A percentile compares a stretch with the other conserved stretches of the same genome.
phyloP scores from a whole-genome alignment of 441 rosid genomes.

The Corymbia calophylla region DNA sequence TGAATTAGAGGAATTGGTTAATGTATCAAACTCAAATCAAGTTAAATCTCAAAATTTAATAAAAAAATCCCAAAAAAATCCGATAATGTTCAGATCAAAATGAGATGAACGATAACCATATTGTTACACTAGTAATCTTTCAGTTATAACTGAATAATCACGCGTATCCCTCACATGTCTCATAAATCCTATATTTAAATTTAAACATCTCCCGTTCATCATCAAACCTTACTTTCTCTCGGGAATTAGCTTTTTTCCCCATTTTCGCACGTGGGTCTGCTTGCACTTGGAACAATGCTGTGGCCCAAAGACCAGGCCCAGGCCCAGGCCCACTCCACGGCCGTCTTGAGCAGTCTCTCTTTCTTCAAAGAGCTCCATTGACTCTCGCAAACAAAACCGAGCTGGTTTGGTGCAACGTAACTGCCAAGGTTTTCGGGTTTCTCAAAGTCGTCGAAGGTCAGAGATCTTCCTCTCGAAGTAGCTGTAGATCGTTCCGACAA shows the following conservation, averaged over 20 bases:
- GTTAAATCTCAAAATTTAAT: background rate
- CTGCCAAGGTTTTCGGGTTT: background rate
- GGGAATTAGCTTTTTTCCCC: background rate
- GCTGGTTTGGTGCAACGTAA: background rate
- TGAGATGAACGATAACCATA: background rate
- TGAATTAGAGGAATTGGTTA: background rate
- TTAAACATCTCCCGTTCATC: background rate
- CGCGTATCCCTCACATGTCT: background rate
- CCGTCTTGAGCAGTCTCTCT: background rate
- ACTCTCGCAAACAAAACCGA: background rate
- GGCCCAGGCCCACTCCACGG: background rate
- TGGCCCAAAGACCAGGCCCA: background rate
- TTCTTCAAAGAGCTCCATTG: background rate
- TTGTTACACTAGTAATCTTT: background rate
- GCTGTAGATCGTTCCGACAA: background rate
- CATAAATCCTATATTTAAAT: background rate
- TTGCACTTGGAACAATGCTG: background rate
- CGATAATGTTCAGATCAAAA: background rate
- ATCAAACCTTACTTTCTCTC: background rate
- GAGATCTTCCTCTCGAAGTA: background rate
- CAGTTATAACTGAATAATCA: background rate
- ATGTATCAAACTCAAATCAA: background rate
- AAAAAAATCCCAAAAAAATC: background rate
- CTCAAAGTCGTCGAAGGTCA: background rate
- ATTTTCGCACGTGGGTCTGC: background rate